phyloP scores from a whole-genome alignment of 23 red algal genomes.

The Gracilariopsis chorda region DNA sequence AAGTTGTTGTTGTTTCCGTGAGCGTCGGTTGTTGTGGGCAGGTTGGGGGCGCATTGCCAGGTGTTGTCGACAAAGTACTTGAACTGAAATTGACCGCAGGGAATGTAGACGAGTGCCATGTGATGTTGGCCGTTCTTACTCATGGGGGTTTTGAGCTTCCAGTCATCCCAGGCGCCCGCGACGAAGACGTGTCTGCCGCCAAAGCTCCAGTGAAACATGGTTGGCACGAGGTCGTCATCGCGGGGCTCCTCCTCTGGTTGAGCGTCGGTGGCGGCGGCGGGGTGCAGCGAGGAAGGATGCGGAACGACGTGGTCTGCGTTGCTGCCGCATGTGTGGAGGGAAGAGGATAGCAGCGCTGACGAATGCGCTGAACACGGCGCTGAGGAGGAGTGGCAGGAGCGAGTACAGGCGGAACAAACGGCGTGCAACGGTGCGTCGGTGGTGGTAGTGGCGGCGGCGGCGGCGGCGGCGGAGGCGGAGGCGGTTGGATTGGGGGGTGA shows the following conservation, averaged over 20 bases:
- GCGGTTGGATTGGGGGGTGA: neutral
- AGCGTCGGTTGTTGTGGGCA: constrained; percentile 43
- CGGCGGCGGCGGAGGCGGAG: neutral
- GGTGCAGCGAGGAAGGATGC: neutral
- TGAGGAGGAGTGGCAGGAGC: neutral
- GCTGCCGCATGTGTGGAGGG: neutral
- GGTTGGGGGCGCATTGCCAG: constrained; percentile 62
- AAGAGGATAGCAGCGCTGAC: neutral
- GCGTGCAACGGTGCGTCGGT: neutral
- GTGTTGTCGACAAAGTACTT: constrained; percentile 85
- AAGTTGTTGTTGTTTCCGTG: constrained; percentile 74
- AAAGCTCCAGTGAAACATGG: constrained; percentile 72
- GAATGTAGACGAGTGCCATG: constrained; percentile 65
- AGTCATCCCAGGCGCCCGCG: constrained; percentile 82
- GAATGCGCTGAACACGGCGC: neutral
- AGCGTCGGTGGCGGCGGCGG: neutral
- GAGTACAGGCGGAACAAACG: neutral
- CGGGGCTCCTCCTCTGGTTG: neutral
- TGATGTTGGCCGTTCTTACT: constrained; percentile 60
- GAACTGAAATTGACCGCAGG: constrained; percentile 73
- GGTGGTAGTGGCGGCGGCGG: neutral
- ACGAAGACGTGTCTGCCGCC: constrained; percentile 74
- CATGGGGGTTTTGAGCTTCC: constrained; percentile 58
- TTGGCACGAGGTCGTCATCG: constrained; percentile 62
- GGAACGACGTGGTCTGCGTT: neutral